Percentiles rank a stretch among this genome's conserved stretches.
Conservation (phyloP, 768 basidiomycete species). For the Myochromella boudieri region DNA sequence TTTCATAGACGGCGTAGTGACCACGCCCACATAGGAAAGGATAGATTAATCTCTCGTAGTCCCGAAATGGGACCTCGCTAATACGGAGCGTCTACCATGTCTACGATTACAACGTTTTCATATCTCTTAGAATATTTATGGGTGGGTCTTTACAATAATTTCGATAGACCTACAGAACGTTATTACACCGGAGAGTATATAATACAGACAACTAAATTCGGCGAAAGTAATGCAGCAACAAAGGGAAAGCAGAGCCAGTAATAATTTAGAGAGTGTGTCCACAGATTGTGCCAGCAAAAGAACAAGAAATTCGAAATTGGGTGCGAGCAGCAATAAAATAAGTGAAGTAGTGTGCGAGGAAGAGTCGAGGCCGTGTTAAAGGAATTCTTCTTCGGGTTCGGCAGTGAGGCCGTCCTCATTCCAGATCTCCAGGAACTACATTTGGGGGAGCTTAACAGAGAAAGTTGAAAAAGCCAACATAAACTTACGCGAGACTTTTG, state of each 20-base stretch:
- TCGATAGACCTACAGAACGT: background rate
- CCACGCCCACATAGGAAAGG: slow-evolving; percentile 22
- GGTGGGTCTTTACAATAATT: background rate
- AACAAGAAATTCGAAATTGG: background rate
- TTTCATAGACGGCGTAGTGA: slow-evolving; percentile 45
- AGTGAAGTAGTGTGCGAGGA: background rate
- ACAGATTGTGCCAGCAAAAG: background rate
- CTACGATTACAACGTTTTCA: too few relatives aligned
- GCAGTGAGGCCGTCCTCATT: slow-evolving; percentile 75
- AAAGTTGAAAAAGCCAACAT: background rate
- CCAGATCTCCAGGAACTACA: slow-evolving; percentile 83
- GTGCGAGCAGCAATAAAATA: background rate
- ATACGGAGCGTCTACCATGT: too few relatives aligned
- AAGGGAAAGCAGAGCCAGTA: background rate
- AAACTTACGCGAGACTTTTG: slow-evolving; percentile 66
- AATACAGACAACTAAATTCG: slow-evolving; percentile 8
- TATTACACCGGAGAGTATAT: background rate
- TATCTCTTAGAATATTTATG: background rate
- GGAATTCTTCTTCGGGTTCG: slow-evolving; percentile 57
- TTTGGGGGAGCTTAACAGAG: background rate
- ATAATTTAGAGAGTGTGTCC: background rate
- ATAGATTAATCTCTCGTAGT: too few relatives aligned
- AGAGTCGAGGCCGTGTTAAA: slow-evolving; percentile 19
- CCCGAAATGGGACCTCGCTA: too few relatives aligned
- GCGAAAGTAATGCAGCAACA: slow-evolving; percentile 2